Evolutionary conservation across 257 asterid genomes (phyloP), one percentile per base, ranked within the genome.

Genomic region (Solanum etuberosum): DNA sequence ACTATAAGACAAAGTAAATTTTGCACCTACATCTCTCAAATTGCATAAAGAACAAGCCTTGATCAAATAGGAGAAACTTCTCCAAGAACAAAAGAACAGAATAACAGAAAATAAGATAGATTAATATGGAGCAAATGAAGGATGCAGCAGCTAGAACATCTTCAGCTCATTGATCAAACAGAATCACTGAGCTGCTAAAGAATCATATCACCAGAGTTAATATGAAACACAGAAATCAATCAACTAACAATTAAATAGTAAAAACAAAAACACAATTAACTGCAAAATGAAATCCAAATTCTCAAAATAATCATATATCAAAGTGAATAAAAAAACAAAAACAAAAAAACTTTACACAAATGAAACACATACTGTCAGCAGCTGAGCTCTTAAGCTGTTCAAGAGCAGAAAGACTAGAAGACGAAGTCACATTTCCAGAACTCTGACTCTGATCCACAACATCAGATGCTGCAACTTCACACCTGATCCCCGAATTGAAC

Each of bases 381-480:
- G 95, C 98, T 13, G 97, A 93, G 35, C 95, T 87, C 92, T 94
- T 95, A 90, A 95, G 98, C 91, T 91, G 98, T 51, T 95, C 94
- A 18, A 95, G 95, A 89, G 98, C 98, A 20, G 98, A 93, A 85
- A 95, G 93, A 90, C 98, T 96, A 71, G 99, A 93, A 88, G 96
- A 91, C 6, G 92, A 88, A 78, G 95, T 90, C 68, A 93, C 88
- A 91, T 87, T 89, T 20, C 63, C 84, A 8, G 65, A 43, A 8
- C 88, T 92, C 72, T 94, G 73, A 27, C 42, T 88, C 87, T 90
- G 92, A 81, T 86, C 90, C 86, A 89, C 38, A 42, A 89, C 86
- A 16, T 92, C 94, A 5, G 95, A 87, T 48, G 93, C 87, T 37
- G 93, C 85, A 51, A 88, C 94, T 89, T 95, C 95, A 83, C 97